Evolutionary conservation across 1,284 basidiomycete genomes (phyloP).

Genomic region (Bondarzewia mesenterica): DNA sequence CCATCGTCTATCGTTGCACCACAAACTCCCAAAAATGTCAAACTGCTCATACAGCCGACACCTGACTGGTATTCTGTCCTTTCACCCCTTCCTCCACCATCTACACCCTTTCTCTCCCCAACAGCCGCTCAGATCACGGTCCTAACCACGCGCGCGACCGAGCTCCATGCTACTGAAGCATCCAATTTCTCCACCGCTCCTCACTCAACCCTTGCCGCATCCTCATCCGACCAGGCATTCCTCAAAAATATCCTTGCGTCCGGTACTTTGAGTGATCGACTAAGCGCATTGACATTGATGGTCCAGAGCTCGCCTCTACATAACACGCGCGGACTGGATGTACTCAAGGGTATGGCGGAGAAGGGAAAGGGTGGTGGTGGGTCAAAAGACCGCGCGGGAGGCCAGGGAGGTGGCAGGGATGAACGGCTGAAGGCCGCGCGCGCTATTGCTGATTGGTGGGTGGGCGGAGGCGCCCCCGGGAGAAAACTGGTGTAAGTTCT

Average conservation of each 20-base stretch:
- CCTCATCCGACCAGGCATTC: slow-evolving; percentile 71
- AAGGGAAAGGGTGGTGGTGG: slow-evolving; percentile 61
- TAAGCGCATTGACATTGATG: slow-evolving; percentile 88
- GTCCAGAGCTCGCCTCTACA: slow-evolving; percentile 90
- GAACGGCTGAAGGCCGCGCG: slow-evolving; percentile 87
- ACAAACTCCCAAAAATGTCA: slow-evolving; percentile 5
- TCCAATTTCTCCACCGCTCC: slow-evolving; percentile 35
- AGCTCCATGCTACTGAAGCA: slow-evolving; percentile 43
- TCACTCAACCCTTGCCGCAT: slow-evolving; percentile 28
- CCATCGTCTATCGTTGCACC: not conserved
- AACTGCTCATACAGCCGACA: slow-evolving; percentile 36
- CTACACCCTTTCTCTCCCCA: slow-evolving; percentile 22
- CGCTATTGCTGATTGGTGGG: slow-evolving; percentile 96
- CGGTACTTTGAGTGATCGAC: slow-evolving; percentile 89
- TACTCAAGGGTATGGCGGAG: slow-evolving; percentile 71
- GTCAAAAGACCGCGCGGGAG: slow-evolving; percentile 8
- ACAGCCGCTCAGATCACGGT: slow-evolving; percentile 36
- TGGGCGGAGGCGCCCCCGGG: slow-evolving; percentile 77
- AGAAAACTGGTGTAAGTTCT: slow-evolving; percentile 71
- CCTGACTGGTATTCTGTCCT: slow-evolving; percentile 54
- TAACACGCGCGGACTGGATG: slow-evolving; percentile 77
- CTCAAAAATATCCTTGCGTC: slow-evolving; percentile 77
- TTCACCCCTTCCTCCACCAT: slow-evolving; percentile 19
- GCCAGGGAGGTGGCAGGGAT: slow-evolving; percentile 40
- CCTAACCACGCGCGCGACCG: slow-evolving; percentile 40